phyloP scores from a whole-genome alignment of 192 early-diverging fungal species.

The Blastocladiella britannica region DNA sequence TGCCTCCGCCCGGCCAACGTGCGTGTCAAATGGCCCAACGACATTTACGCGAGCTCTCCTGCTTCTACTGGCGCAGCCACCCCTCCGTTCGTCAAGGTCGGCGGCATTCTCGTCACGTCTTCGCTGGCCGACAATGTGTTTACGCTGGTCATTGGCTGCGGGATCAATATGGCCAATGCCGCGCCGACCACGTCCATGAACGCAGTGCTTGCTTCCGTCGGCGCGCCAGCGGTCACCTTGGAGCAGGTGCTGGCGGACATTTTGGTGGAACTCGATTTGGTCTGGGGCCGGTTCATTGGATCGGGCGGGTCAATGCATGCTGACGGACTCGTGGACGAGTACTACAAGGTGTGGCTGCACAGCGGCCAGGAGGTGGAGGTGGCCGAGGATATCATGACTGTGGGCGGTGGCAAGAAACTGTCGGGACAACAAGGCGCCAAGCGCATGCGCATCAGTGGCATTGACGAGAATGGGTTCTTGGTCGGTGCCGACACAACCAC shows the following conservation, averaged over 20 bases:
- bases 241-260: constrained; percentile 53
- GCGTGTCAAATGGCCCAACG: constrained; percentile 95
- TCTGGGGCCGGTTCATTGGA: constrained; percentile 52
- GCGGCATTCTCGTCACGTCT: constrained; percentile 76
- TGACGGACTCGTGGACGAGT: constrained; percentile 47
- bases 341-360: constrained; percentile 81
- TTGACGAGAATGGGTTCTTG: constrained; percentile 51
- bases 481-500: constrained; percentile 32
- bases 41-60: constrained; percentile 68
- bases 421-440: too few species aligned
- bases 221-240: constrained; percentile 37
- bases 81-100: constrained; percentile 64
- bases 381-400: constrained; percentile 29
- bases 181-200: constrained; percentile 73
- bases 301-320: constrained; percentile 31
- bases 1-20: constrained; percentile 50
- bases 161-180: constrained; percentile 66
- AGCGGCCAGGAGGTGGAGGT: constrained; percentile 43
- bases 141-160: constrained; percentile 66
- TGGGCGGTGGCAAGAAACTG: too few species aligned
- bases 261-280: constrained; percentile 46
- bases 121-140: constrained; percentile 51
- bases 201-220: constrained; percentile 41
- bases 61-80: constrained; percentile 1
- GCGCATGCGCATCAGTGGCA: constrained; percentile 51